Conservation (phyloP, 2,329 filamentous ascomycete genomes). For the Aspergillus phoenicis region DNA sequence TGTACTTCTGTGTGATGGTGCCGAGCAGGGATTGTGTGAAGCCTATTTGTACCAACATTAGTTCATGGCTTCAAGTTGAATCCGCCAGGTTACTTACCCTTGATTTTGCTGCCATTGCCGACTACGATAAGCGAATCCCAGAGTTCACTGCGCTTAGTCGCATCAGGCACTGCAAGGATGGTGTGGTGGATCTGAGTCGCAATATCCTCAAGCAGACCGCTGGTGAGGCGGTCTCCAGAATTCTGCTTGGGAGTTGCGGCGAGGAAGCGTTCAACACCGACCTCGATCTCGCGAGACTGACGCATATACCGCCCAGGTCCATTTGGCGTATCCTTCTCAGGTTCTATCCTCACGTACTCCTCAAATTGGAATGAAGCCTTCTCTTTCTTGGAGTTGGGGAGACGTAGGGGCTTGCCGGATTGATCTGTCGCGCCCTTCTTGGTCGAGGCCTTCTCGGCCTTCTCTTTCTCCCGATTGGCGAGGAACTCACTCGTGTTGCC, state of each 20-base stretch:
- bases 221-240: constrained; percentile 42
- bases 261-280: constrained; percentile 64
- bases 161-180: constrained; percentile 79
- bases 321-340: constrained; percentile 52
- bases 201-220: constrained; percentile 77
- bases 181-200: constrained; percentile 81
- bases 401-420: constrained; percentile 51
- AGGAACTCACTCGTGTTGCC: constrained; percentile 65
- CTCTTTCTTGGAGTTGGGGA: constrained; percentile 62
- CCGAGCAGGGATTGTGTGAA: constrained; percentile 87
- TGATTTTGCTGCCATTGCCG: constrained; percentile 75
- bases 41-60: constrained; percentile 48
- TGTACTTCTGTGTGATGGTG: constrained; percentile 77
- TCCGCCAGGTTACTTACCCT: constrained; percentile 47
- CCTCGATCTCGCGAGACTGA: constrained; percentile 60
- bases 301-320: constrained; percentile 56
- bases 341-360: constrained; percentile 58
- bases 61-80: background rate
- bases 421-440: constrained; percentile 55
- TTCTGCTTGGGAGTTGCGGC: constrained; percentile 50
- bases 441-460: constrained; percentile 56
- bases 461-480: constrained; percentile 65
- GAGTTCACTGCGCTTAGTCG: constrained; percentile 78
- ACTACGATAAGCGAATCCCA: constrained; percentile 94
- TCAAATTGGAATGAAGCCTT: constrained; percentile 64